Base-by-base conservation (phyloP, 352 stramenopile species). In the Globisporangium echinulatum region DNA sequence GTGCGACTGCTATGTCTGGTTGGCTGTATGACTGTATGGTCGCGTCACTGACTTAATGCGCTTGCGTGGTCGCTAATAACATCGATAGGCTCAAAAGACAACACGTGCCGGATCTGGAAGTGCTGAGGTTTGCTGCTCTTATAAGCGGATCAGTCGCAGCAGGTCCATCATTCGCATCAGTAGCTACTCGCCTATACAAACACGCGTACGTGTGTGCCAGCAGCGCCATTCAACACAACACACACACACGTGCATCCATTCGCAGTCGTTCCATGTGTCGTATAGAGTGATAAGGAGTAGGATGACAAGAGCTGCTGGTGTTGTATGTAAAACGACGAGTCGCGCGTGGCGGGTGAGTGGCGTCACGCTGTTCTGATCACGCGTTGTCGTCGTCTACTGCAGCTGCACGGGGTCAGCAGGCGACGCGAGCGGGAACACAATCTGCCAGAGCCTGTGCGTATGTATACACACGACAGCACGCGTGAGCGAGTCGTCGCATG, bases 41-140 rank as follows among this genome's bases (percentile, higher is more conserved):
- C 39, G 19, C 19, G 19, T 11, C 7, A 43, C 39, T 43, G 39
- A 46, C 42, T 9, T 2, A 15, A 5, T 46, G 42, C 42, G 7
- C 42, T 46, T 13, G 19, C 19, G 1, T 25, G 19, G 19, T 2
- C 19, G 19, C 19, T 25, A 25, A 25, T 46, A 5, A 53, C 17
- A 37, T 56, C 0, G 38, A 17, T 42, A 90, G 78, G 78, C 58
- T 93, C 81, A 37, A 93, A 93, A 70, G 80, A 91, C 65, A 93
- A 93, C 63, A 91, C 83, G 60, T 93, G 81, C 71, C 76, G 81
- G 59, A 93, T 90, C 68, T 88, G 81, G 78, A 88, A 88, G 69
- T 90, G 80, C 56, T 90, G 74, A 67, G 33, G 19, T 25, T 14
- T 38, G 43, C 10, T 17, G 43, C 43, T 25, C 19, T 25, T 25